Evolutionary conservation across 768 basidiomycete genomes (phyloP).

Genomic region (Sarcodon aspratus): DNA sequence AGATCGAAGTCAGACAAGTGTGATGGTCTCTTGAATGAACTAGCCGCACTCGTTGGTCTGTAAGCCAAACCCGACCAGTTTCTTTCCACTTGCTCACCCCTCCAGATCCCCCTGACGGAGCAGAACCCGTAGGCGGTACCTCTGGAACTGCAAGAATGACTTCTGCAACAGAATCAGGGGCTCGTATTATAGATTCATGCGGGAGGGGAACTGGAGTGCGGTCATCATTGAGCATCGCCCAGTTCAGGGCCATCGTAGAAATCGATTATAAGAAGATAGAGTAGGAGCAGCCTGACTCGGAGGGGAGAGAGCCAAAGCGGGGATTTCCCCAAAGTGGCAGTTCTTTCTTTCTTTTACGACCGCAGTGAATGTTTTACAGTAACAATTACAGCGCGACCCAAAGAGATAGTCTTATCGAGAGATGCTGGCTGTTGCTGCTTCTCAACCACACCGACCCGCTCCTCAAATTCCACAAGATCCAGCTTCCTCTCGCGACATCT

Average conservation of each 20-base stretch:
- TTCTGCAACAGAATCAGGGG: conserved; percentile 47
- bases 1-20: background rate
- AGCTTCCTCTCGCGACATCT: conserved; percentile 16
- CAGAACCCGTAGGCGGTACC: conserved; percentile 28
- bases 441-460: conserved; percentile 4
- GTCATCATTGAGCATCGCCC: conserved; percentile 53
- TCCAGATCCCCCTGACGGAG: conserved; percentile 39
- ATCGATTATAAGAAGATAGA: background rate
- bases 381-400: too few species aligned
- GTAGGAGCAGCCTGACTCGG: too few species aligned
- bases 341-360: too few species aligned
- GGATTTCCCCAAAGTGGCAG: too few species aligned
- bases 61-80: conserved; percentile 48
- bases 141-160: conserved; percentile 47
- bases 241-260: conserved; percentile 65
- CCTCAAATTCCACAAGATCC: conserved; percentile 5
- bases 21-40: conserved; percentile 1
- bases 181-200: conserved; percentile 46
- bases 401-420: too few species aligned
- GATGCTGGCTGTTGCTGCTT: too few species aligned
- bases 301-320: too few species aligned
- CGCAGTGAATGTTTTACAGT: too few species aligned
- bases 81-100: conserved; percentile 48
- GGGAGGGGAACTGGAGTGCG: conserved; percentile 53
- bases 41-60: conserved; percentile 57